phyloP scores from a whole-genome alignment of 768 basidiomycete genomes.

The Phlebiopsis flavidoalba region DNA sequence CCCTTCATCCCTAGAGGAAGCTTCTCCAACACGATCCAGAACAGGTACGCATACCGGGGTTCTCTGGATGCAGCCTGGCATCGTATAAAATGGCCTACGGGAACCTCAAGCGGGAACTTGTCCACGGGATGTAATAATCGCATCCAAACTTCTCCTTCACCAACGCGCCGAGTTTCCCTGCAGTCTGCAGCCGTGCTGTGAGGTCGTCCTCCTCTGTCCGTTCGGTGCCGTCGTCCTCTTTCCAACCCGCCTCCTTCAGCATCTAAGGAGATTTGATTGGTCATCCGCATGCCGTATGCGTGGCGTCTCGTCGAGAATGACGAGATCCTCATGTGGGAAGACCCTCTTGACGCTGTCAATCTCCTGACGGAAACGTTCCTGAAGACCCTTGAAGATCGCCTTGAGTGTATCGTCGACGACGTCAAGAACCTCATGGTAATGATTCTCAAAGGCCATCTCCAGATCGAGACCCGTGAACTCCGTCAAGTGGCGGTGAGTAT shows the following conservation, averaged over 20 bases:
- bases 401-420: conserved; percentile 83
- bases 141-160: conserved; percentile 85
- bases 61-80: conserved; percentile 93
- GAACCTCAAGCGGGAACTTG: conserved; percentile 92
- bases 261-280: no score
- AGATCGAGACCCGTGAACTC: conserved; percentile 98
- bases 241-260: conserved; percentile 41
- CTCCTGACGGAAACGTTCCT: conserved; percentile 70
- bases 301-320: conserved; percentile 51
- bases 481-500: conserved; percentile 96
- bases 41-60: conserved; percentile 57
- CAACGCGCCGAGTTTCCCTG: conserved; percentile 86
- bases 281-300: conserved; percentile 45
- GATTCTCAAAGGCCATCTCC: conserved; percentile 97
- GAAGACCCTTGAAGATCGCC: conserved; percentile 79
- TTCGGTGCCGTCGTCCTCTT: conserved; percentile 26
- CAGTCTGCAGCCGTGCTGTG: conserved; percentile 63
- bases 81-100: conserved; percentile 99
- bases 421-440: conserved; percentile 97
- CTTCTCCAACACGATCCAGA: not conserved
- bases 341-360: conserved; percentile 39
- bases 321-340: conserved; percentile 50
- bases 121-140: conserved; percentile 96
- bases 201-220: conserved; percentile 46
- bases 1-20: conserved; percentile 7